These are phyloP conservation scores for Argentina anserina DNA, from an alignment of 306 rosid genomes.

Conservation along the genomic window DNA sequence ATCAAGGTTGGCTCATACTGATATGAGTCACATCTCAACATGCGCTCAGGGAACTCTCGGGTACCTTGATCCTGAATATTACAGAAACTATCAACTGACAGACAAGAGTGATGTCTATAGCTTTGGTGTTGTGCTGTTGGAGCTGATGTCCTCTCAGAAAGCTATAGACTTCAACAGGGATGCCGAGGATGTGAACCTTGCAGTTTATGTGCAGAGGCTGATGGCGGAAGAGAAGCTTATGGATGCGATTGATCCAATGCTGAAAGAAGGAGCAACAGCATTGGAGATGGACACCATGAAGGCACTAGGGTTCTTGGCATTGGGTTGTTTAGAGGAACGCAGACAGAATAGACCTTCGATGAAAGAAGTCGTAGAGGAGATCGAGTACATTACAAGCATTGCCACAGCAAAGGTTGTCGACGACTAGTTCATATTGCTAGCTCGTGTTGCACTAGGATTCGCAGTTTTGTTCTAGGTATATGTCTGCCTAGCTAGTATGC, in stretches of 20 bases:
- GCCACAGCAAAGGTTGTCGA: conserved; percentile 37
- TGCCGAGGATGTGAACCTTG: conserved; percentile 71
- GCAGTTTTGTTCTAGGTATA: not conserved
- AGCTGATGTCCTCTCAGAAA: conserved; percentile 63
- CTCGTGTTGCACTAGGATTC: not conserved
- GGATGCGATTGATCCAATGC: conserved; percentile 56
- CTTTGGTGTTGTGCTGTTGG: conserved; percentile 64
- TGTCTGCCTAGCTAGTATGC: not conserved
- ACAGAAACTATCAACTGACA: conserved; percentile 58
- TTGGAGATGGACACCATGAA: conserved; percentile 69
- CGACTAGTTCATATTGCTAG: conserved; percentile 16
- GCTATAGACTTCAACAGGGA: conserved; percentile 69
- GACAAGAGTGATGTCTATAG: conserved; percentile 80
- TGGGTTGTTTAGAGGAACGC: conserved; percentile 74
- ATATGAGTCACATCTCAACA: conserved; percentile 71
- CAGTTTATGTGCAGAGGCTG: conserved; percentile 60
- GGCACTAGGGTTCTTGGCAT: conserved; percentile 66
- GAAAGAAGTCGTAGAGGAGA: conserved; percentile 74
- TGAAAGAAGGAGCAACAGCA: conserved; percentile 46
- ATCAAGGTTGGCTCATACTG: conserved; percentile 68
- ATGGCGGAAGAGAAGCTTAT: conserved; percentile 48
- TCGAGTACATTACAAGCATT: conserved; percentile 63
- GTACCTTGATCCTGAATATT: conserved; percentile 70
- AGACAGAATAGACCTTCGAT: conserved; percentile 84
- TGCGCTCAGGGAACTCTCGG: conserved; percentile 87